Evolutionary conservation across 768 basidiomycete genomes (phyloP).

Genomic region (Phlegmacium glaucopus): DNA sequence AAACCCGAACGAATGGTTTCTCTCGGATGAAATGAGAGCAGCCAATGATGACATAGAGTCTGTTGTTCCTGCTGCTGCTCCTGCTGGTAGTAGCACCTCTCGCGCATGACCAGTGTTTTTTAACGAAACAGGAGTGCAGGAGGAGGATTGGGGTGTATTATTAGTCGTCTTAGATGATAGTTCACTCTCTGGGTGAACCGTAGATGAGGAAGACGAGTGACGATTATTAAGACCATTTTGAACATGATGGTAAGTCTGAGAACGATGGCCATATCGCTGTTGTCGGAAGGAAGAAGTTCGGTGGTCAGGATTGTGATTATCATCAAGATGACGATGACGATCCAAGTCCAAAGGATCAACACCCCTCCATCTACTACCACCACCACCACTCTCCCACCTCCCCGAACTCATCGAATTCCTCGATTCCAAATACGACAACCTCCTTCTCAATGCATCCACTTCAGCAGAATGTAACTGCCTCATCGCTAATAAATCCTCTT

Average conservation of each 20-base stretch:
- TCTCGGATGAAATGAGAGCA: background rate
- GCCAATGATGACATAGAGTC: background rate
- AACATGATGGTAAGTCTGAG: no score
- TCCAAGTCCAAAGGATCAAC: background rate
- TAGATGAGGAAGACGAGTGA: no score
- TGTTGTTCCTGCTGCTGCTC: no score
- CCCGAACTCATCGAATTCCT: slow-evolving; percentile 1
- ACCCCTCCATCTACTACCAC: background rate
- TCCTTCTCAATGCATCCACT: slow-evolving; percentile 20
- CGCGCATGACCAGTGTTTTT: no score
- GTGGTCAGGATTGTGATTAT: no score
- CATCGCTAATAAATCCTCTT: slow-evolving; percentile 19
- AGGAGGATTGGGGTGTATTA: no score
- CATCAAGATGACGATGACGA: background rate
- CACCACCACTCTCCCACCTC: background rate
- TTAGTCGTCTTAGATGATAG: background rate
- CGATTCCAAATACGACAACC: slow-evolving; percentile 21
- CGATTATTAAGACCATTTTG: no score
- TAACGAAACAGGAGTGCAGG: no score
- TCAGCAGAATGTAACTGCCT: slow-evolving; percentile 20
- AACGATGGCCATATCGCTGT: no score
- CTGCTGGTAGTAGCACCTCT: no score
- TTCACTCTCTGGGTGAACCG: no score
- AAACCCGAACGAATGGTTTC: background rate
- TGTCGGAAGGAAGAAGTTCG: no score